Percentiles rank a stretch among this genome's conserved stretches.
Evolutionary conservation across 805 yeast genomes (phyloP).

Genomic region (Clavispora carvajalis): DNA sequence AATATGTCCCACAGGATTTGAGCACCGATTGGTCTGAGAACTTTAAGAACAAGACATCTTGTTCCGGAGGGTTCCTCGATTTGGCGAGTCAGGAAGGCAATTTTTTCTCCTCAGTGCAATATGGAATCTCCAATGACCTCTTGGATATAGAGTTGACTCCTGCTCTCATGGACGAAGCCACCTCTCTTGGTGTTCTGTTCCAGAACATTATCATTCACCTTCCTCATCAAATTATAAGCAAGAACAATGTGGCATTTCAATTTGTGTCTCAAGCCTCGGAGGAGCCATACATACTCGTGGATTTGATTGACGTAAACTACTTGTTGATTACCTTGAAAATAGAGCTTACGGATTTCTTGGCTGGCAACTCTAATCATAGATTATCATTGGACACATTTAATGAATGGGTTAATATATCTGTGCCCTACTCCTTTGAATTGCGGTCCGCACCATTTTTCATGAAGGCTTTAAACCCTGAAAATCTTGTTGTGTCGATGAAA

Average conservation of each 20-base stretch:
- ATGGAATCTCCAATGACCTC: conserved; percentile 26
- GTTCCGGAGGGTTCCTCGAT: conserved; percentile 12
- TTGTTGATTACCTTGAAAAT: conserved; percentile 47
- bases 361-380: conserved; percentile 12
- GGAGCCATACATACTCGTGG: conserved; percentile 39
- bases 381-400: conserved; percentile 28
- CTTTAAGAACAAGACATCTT: conserved; percentile 8
- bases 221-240: conserved; percentile 17
- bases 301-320: conserved; percentile 48
- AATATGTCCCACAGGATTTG: conserved; percentile 3
- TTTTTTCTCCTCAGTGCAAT: conserved; percentile 13
- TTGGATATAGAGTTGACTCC: conserved; percentile 37
- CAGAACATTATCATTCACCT: conserved; percentile 28
- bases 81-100: conserved; percentile 11
- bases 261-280: conserved; percentile 13
- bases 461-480: conserved; percentile 38
- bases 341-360: conserved; percentile 37
- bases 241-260: conserved; percentile 8
- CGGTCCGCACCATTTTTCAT: conserved; percentile 46
- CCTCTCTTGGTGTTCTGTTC: conserved; percentile 27
- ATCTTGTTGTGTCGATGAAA: conserved; percentile 53
- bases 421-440: conserved; percentile 54
- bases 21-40: conserved; percentile 5
- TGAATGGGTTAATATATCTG: conserved; percentile 64
- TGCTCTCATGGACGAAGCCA: conserved; percentile 23